Conservation (phyloP, 2,329 filamentous ascomycete genomes). For the Trichophyton benhamiae region DNA sequence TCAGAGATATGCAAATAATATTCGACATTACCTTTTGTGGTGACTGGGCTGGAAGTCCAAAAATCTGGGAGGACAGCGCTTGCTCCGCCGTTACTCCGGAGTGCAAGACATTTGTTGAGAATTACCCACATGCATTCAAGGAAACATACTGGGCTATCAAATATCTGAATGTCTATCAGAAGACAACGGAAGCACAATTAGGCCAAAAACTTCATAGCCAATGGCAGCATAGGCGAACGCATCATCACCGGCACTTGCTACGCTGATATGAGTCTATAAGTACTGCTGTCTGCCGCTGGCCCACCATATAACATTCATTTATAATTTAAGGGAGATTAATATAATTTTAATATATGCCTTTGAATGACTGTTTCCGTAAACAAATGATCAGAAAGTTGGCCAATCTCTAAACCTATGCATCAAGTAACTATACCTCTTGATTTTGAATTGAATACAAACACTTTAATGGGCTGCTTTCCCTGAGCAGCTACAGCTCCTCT, state of each 20-base stretch:
- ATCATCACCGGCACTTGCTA: not conserved
- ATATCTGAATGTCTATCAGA: slow-evolving; percentile 13
- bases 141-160: slow-evolving; percentile 12
- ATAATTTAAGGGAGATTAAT: not conserved
- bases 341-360: no score
- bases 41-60: slow-evolving; percentile 38
- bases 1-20: slow-evolving; percentile 32
- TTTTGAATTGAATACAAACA: no score
- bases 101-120: slow-evolving; percentile 12
- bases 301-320: not conserved
- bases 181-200: not conserved
- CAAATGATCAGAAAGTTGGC: no score
- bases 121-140: slow-evolving; percentile 11
- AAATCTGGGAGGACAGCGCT: slow-evolving; percentile 7
- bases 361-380: no score
- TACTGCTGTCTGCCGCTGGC: not conserved
- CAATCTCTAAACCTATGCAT: no score
- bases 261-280: no score
- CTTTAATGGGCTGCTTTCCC: no score
- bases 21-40: slow-evolving; percentile 46
- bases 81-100: slow-evolving; percentile 8
- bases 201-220: not conserved
- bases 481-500: no score
- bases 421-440: no score
- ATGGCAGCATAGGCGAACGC: not conserved